Evolutionary conservation across 2,329 filamentous ascomycete species (phyloP), one percentile per base, ranked within the genome.

Genomic region (Myriosclerotinia scirpicola): DNA sequence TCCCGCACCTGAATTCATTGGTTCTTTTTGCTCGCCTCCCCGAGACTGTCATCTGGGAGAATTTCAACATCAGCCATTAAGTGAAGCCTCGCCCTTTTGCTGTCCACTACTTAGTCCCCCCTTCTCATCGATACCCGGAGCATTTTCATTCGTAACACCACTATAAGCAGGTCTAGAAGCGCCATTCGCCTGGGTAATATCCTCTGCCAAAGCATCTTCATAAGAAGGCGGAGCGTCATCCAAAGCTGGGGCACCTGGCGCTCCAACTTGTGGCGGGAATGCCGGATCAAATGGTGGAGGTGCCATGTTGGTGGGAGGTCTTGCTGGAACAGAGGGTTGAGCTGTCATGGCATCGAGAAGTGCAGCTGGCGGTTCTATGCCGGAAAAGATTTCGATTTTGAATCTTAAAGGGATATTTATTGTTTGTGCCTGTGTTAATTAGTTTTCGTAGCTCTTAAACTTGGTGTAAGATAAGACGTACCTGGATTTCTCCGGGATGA

Each of bases 161-260:
- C 84, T 87, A 76, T 90, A 93, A 17, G 86, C 87, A 38, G 89
- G 87, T 73, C 93, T 82, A 12, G 58, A 50, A 36, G 89, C 80
- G 68, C 88, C 90, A 75, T 92, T 85, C 66, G 92, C 86, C 1
- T 92, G 91, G 0, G 81, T 78, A 69, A 95, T 79, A 67, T 88
- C 86, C 70, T 91, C 89, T 8, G 92, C 93, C 79, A 97, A 89
- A 15, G 92, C 93, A 78, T 97, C 93, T 78, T 97, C 93, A 75
- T 98, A 98, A 74, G 92, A 97, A 9, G 93, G 93, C 22, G 94
- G 93, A n/a, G 92, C 91, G 66, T 95, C 92, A 42, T 92, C 89
- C 70, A 85, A 82, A 0, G 77, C 75, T 22, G 80, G 77, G 1
- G 77, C 81, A 2, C 78, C 80, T 14, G 76, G 73, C 11, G 78